phyloP scores from a whole-genome alignment of 1,284 basidiomycete species.

The Kalmanozyma brasiliensis region DNA sequence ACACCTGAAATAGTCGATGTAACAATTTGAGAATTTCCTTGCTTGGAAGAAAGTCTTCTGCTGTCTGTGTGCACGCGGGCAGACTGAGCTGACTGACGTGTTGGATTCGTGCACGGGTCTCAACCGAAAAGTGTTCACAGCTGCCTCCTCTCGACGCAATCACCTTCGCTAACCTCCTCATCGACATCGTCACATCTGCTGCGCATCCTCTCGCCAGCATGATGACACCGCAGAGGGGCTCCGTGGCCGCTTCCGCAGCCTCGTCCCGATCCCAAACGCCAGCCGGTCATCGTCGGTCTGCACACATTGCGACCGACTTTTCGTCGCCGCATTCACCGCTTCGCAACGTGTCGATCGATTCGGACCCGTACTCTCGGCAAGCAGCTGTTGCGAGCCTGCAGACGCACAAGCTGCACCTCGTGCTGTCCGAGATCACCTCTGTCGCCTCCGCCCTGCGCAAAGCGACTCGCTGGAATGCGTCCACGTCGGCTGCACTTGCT shows the following conservation, averaged over 20 bases:
- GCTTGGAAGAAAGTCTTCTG: too few relatives aligned
- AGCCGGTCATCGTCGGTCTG: conserved; percentile 35
- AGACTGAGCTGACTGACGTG: conserved; percentile 22
- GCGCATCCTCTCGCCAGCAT: conserved; percentile 3
- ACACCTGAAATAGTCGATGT: too few relatives aligned
- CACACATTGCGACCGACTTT: conserved; percentile 19
- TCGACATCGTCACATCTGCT: conserved; percentile 1
- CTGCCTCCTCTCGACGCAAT: background rate
- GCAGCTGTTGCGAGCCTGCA: conserved; percentile 20
- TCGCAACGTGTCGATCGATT: conserved; percentile 7
- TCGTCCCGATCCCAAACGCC: conserved; percentile 30
- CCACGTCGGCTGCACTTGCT: conserved; percentile 38
- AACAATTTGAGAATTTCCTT: too few relatives aligned
- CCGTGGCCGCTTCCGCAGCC: conserved; percentile 9
- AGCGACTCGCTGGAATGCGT: conserved; percentile 58
- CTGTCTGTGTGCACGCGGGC: background rate
- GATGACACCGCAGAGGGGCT: conserved; percentile 6
- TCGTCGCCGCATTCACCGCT: background rate
- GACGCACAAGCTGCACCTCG: conserved; percentile 73
- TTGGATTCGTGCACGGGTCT: conserved; percentile 19
- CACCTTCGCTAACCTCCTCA: background rate
- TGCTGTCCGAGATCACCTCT: conserved; percentile 86
- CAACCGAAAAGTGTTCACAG: background rate
- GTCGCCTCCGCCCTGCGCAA: conserved; percentile 97
- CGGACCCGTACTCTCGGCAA: background rate